Conservation (phyloP, 2,329 filamentous ascomycete genomes). For the Cryphonectria carpinicola region DNA sequence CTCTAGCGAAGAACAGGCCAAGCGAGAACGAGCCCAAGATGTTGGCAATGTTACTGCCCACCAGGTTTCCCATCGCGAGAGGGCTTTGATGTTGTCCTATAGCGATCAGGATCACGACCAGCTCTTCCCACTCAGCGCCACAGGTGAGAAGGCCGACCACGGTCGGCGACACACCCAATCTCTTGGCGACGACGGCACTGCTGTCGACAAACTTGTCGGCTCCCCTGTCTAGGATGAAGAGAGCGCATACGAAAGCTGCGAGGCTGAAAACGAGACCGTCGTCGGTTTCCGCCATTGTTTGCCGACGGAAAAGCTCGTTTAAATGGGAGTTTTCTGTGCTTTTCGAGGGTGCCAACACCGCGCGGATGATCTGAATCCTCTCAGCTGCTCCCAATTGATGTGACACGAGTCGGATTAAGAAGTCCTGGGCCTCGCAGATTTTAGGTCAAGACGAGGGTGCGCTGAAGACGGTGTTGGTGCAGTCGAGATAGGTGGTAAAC, state of each 20-base stretch:
- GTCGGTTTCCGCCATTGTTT: slow-evolving; percentile 40
- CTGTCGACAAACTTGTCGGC: slow-evolving; percentile 57
- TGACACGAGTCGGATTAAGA: not conserved
- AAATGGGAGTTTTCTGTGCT: not conserved
- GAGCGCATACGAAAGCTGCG: slow-evolving; percentile 45
- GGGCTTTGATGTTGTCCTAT: slow-evolving; percentile 48
- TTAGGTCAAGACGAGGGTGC: not conserved
- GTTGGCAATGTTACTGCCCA: slow-evolving; percentile 56
- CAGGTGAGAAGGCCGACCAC: slow-evolving; percentile 55
- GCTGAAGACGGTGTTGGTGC: not conserved
- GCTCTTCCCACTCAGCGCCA: slow-evolving; percentile 59
- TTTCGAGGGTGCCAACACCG: not conserved
- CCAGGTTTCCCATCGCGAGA: slow-evolving; percentile 54
- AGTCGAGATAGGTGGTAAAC: not conserved
- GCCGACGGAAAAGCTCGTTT: not conserved
- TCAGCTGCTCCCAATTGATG: not conserved
- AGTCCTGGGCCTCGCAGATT: not conserved
- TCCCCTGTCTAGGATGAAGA: slow-evolving; percentile 55
- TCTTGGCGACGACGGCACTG: slow-evolving; percentile 49
- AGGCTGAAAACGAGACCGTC: slow-evolving; percentile 45
- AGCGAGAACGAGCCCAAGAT: slow-evolving; percentile 58
- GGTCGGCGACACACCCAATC: slow-evolving; percentile 49
- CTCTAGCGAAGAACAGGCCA: slow-evolving; percentile 47
- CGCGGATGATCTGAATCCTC: not conserved
- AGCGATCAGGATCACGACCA: slow-evolving; percentile 52